Evolutionary conservation across 164 flowering plant species (phyloP), one percentile per base, ranked within the genome.

Genomic region (Malania oleifera): DNA sequence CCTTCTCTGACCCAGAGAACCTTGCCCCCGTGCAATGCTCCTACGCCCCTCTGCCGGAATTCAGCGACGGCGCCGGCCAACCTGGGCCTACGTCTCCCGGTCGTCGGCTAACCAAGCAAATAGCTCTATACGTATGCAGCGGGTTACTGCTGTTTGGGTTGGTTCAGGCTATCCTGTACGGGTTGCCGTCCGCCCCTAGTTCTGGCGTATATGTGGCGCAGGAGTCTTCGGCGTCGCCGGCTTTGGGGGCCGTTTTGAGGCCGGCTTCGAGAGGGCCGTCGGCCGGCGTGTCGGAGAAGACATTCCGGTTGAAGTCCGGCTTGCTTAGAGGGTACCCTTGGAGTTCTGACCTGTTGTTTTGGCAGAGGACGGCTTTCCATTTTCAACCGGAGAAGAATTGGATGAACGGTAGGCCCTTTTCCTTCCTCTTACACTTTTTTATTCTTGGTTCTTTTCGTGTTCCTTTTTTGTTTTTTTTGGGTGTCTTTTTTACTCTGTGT

Each of bases 221-320:
- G 46, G 41, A 23, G 22, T 51, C 12, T 1, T 6, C 40, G 7
- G 35, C 25, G 4, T 5, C 20, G 5, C 37, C 35, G 55, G 49
- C 7, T 13, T 6, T 54, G 29, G 23, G 47, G 29, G 53, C 64
- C 20, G 17, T 7, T 6, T 10, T 57, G 17, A 26, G 1, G 49
- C 51, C 74, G 24, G 18, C 15, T 56, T 71, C 85, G 0, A 68
- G 85, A 31, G 82, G 82, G 40, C 68, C 60, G n/a, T 23, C 67
- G 39, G 74, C 70, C 31, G 93, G 93, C 0, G 87, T 83, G 43
- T 86, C 93, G 29, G 85, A 75, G 60, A 86, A 86, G 77, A 4
- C 73, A 1, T 46, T 38, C 56, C 13, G 37, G 10, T 22, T 8
- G 71, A 61, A 28, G 57, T 3, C 34, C 52, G 41, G 0, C 31